Evolutionary conservation across 2,329 filamentous ascomycete species (phyloP).

Genomic region (Phaeoacremonium minimum): DNA sequence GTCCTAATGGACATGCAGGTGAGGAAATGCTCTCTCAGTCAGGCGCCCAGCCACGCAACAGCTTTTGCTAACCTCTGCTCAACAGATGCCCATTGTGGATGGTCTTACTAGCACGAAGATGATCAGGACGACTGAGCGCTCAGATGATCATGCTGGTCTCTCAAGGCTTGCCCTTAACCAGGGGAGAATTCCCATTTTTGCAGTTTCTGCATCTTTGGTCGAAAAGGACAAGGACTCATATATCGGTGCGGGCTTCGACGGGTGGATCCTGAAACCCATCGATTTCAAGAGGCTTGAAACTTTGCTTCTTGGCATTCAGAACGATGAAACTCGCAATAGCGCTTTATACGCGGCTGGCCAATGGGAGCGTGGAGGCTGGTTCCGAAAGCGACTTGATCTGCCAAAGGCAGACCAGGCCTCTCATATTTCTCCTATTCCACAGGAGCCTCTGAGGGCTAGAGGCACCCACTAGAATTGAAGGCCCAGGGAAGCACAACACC

Average conservation of each 20-base stretch:
- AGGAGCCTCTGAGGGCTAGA: no score
- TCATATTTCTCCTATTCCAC: no score
- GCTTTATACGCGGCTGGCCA: slow-evolving; percentile 66
- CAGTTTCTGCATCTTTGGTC: slow-evolving; percentile 76
- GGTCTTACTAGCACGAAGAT: slow-evolving; percentile 77
- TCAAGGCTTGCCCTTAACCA: slow-evolving; percentile 57
- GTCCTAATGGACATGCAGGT: slow-evolving; percentile 94
- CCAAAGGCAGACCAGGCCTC: no score
- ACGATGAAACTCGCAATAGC: slow-evolving; percentile 51
- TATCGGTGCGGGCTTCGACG: slow-evolving; percentile 76
- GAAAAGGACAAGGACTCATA: slow-evolving; percentile 68
- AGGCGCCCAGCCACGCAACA: neutral
- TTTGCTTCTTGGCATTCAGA: slow-evolving; percentile 65
- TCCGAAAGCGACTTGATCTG: slow-evolving; percentile 27
- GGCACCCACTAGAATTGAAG: no score
- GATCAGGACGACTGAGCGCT: slow-evolving; percentile 70
- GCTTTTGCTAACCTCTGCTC: slow-evolving; percentile 3
- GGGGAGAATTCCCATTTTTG: slow-evolving; percentile 74
- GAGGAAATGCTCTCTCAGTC: slow-evolving; percentile 22
- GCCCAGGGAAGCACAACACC: no score
- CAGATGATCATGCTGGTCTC: slow-evolving; percentile 37
- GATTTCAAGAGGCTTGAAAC: slow-evolving; percentile 71
- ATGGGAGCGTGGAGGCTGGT: slow-evolving; percentile 90
- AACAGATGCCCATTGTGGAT: slow-evolving; percentile 87
- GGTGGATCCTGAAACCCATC: slow-evolving; percentile 87